These are phyloP conservation scores for Cladosporium halotolerans DNA, from an alignment of 2,329 filamentous ascomycete species.

Conservation along the genomic window DNA sequence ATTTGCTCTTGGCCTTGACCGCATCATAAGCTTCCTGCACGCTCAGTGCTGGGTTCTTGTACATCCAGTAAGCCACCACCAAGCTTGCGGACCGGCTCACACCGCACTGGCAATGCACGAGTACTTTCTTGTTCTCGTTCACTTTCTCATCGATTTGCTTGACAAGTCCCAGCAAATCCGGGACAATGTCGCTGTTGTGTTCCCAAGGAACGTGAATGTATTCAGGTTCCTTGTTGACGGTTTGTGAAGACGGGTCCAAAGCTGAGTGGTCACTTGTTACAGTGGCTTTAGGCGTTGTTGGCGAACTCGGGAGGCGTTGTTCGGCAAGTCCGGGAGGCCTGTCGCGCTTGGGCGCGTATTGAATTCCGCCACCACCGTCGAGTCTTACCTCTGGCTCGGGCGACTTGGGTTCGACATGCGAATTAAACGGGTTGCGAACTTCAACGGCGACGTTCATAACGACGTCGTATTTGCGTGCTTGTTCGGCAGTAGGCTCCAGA, in stretches of 20 bases:
- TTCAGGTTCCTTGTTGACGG: slow-evolving; percentile 54
- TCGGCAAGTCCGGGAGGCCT: slow-evolving; percentile 2
- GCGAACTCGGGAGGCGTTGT: slow-evolving; percentile 30
- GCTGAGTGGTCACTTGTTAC: slow-evolving; percentile 32
- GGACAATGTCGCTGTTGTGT: slow-evolving; percentile 78
- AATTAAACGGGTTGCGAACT: slow-evolving; percentile 65
- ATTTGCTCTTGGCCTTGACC: slow-evolving; percentile 73
- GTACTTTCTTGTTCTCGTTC: slow-evolving; percentile 67
- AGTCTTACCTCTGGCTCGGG: slow-evolving; percentile 29
- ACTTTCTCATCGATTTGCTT: slow-evolving; percentile 69
- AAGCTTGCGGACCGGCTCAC: slow-evolving; percentile 79
- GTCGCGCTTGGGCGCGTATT: slow-evolving; percentile 23
- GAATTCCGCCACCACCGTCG: slow-evolving; percentile 29
- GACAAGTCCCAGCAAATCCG: slow-evolving; percentile 68
- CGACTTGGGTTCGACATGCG: slow-evolving; percentile 16
- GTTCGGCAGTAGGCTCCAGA: slow-evolving; percentile 70
- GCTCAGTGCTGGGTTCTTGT: slow-evolving; percentile 66
- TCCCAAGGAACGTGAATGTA: slow-evolving; percentile 87
- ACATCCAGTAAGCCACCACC: slow-evolving; percentile 80
- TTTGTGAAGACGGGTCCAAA: slow-evolving; percentile 5
- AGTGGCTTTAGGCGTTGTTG: slow-evolving; percentile 49
- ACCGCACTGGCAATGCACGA: slow-evolving; percentile 81
- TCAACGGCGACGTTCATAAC: slow-evolving; percentile 81
- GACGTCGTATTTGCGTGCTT: slow-evolving; percentile 71
- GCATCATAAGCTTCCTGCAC: slow-evolving; percentile 80